A percentile compares a stretch with the other conserved stretches of the same genome.
Evolutionary conservation across 2,329 filamentous ascomycete genomes (phyloP).

Genomic region (Talaromyces sp.): DNA sequence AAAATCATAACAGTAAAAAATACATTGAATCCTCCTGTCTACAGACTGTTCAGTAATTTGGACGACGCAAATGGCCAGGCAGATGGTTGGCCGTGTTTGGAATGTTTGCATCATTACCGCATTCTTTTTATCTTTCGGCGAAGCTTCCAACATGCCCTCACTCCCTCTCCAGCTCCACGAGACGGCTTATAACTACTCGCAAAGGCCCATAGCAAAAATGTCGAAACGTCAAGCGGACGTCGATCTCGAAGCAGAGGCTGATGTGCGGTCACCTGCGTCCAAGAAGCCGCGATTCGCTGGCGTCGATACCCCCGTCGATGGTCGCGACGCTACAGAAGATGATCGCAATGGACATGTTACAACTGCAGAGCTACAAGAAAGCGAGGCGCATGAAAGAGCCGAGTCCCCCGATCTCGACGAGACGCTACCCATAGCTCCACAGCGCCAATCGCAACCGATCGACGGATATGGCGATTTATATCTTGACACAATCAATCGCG

Average conservation of each 20-base stretch:
- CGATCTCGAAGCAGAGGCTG: constrained; percentile 31
- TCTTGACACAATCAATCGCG: constrained; percentile 91
- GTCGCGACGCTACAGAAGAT: constrained; percentile 19
- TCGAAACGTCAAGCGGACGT: constrained; percentile 44
- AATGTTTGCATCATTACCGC: constrained; percentile 21
- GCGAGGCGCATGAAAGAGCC: constrained; percentile 18
- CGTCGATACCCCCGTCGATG: constrained; percentile 19
- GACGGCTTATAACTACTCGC: background rate
- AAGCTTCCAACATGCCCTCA: background rate
- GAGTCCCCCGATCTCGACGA: constrained; percentile 31
- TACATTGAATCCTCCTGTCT: background rate
- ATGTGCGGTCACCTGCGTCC: constrained; percentile 35
- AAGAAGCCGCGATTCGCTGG: constrained; percentile 42
- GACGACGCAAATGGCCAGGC: background rate
- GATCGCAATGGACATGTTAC: constrained; percentile 46
- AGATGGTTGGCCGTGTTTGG: constrained; percentile 17
- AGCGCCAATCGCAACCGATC: constrained; percentile 70
- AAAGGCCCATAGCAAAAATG: constrained; percentile 27
- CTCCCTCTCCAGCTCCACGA: background rate
- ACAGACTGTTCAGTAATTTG: background rate
- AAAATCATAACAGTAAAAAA: background rate
- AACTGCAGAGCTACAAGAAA: constrained; percentile 48
- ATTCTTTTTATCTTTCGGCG: constrained; percentile 12
- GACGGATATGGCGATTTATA: constrained; percentile 94
- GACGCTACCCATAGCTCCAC: constrained; percentile 31